Conservation (phyloP, 441 rosid species). For the Biscutella laevigata region DNA sequence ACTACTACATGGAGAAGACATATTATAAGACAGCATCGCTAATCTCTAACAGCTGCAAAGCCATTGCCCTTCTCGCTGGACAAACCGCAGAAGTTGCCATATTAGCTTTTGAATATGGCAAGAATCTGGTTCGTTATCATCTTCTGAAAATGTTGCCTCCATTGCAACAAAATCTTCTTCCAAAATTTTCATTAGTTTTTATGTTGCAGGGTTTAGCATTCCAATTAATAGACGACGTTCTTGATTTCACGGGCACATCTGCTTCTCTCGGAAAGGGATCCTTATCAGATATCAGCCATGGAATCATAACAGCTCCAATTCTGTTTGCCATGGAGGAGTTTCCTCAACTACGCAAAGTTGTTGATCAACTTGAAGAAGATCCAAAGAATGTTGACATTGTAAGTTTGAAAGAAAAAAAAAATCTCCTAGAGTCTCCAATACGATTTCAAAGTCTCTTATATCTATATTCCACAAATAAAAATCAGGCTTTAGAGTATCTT, state of each 20-base stretch:
- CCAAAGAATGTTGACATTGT: slow-evolving; percentile 56
- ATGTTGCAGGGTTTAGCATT: slow-evolving; percentile 73
- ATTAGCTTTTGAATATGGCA: slow-evolving; percentile 81
- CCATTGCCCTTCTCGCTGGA: slow-evolving; percentile 74
- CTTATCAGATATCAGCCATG: slow-evolving; percentile 77
- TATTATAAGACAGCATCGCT: slow-evolving; percentile 87
- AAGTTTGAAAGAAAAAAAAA: slow-evolving; percentile 30
- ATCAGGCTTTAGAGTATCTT: slow-evolving; percentile 73
- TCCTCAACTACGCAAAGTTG: slow-evolving; percentile 55
- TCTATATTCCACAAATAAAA: neutral
- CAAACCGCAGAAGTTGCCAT: slow-evolving; percentile 70
- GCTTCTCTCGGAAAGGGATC: slow-evolving; percentile 94
- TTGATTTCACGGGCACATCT: slow-evolving; percentile 93
- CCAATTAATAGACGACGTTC: slow-evolving; percentile 88
- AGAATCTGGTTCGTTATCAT: slow-evolving; percentile 65
- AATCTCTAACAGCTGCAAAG: slow-evolving; percentile 90
- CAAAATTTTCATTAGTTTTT: slow-evolving; percentile 1
- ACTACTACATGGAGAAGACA: slow-evolving; percentile 77
- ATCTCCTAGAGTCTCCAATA: no score
- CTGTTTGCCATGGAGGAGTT: slow-evolving; percentile 87
- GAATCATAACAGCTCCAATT: slow-evolving; percentile 80
- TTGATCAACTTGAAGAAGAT: slow-evolving; percentile 48
- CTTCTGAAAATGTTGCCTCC: neutral
- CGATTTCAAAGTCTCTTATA: neutral
- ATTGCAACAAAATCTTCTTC: neutral